These are phyloP conservation scores for Cephaloascus albidus DNA, from an alignment of 805 yeast genomes.

Conservation along the genomic window DNA sequence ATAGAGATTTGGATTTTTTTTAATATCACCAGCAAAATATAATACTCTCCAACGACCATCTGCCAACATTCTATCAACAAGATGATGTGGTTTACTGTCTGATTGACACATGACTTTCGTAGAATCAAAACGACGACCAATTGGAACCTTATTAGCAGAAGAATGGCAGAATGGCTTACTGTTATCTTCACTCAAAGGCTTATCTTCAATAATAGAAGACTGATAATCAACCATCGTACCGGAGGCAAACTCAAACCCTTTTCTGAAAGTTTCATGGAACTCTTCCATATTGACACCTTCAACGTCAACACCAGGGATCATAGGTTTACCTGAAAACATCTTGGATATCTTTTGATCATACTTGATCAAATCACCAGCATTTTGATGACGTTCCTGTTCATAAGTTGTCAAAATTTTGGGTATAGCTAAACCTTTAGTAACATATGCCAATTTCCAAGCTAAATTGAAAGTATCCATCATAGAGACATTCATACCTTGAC, in stretches of 20 bases:
- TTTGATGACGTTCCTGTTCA: constrained; percentile 16
- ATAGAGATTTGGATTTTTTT: constrained; percentile 2
- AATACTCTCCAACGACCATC: constrained; percentile 21
- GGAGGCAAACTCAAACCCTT: constrained; percentile 18
- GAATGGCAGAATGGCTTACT: constrained; percentile 1
- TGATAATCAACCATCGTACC: constrained; percentile 18
- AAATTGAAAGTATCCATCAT: constrained; percentile 17
- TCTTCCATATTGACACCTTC: constrained; percentile 17
- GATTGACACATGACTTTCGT: constrained; percentile 12
- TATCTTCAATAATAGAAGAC: constrained; percentile 10
- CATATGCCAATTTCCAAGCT: constrained; percentile 21
- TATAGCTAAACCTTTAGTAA: constrained; percentile 16
- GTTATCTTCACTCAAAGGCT: constrained; percentile 3
- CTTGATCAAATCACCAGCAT: constrained; percentile 19
- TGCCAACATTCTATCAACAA: constrained; percentile 13
- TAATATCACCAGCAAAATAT: constrained; percentile 15
- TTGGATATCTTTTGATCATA: constrained; percentile 18
- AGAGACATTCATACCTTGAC: constrained; percentile 22
- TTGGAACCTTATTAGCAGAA: constrained; percentile 11
- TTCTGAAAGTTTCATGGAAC: constrained; percentile 14
- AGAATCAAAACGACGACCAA: constrained; percentile 15
- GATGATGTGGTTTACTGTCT: constrained; percentile 13
- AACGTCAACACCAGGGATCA: constrained; percentile 6
- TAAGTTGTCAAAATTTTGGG: constrained; percentile 16
- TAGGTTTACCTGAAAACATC: constrained; percentile 18